phyloP scores from a whole-genome alignment of 257 asterid genomes.

The Avicennia marina region DNA sequence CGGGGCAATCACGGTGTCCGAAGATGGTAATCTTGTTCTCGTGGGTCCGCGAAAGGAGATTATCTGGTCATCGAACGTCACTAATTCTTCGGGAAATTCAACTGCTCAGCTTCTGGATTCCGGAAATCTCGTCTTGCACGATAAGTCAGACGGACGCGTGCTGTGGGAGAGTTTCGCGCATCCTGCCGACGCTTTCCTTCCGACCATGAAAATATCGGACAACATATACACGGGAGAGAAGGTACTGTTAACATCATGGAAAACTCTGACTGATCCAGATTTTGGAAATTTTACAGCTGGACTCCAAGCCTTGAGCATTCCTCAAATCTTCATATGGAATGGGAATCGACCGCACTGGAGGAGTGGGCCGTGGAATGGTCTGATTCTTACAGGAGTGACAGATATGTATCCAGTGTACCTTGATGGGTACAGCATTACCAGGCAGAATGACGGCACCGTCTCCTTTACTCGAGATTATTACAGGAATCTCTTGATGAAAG shows the following conservation, averaged over 20 bases:
- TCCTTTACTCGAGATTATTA: constrained; percentile 14
- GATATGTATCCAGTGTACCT: constrained; percentile 9
- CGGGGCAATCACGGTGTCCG: constrained; percentile 31
- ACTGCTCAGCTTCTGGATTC: constrained; percentile 33
- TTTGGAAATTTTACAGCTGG: constrained; percentile 25
- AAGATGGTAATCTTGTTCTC: constrained; percentile 37
- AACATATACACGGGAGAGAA: constrained; percentile 12
- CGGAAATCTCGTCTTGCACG: constrained; percentile 37
- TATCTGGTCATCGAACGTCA: constrained; percentile 35
- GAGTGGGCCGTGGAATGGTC: constrained; percentile 35
- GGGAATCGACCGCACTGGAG: constrained; percentile 24
- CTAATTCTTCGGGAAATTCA: constrained; percentile 18
- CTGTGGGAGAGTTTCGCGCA: constrained; percentile 41
- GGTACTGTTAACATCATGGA: constrained; percentile 26
- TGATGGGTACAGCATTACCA: constrained; percentile 9
- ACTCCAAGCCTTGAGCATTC: constrained; percentile 26
- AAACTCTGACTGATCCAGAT: constrained; percentile 23
- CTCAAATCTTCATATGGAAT: constrained; percentile 30
- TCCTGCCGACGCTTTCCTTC: constrained; percentile 24
- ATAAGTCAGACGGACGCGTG: constrained; percentile 18
- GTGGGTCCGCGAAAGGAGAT: constrained; percentile 19
- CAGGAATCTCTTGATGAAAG: background rate
- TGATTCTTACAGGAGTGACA: constrained; percentile 20
- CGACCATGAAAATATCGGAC: constrained; percentile 18
- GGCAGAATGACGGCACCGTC: constrained; percentile 11